Conservation (phyloP, 768 basidiomycete genomes). For the Amanita molliuscula region DNA sequence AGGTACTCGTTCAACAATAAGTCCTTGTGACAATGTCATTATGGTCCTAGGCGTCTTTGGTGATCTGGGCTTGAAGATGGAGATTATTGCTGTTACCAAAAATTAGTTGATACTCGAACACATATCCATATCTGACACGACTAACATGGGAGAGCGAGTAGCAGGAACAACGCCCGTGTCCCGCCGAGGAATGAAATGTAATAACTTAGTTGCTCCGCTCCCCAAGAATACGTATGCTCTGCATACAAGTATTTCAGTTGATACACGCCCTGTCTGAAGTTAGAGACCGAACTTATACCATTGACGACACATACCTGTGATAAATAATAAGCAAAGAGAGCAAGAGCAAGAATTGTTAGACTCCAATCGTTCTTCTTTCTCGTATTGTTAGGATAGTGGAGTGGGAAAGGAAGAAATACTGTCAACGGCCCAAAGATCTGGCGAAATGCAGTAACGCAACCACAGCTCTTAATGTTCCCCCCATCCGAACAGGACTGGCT, state of each 20-base stretch:
- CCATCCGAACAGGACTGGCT: background rate
- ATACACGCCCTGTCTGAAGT: slow-evolving; percentile 45
- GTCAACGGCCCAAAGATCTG: slow-evolving; percentile 46
- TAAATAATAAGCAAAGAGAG: slow-evolving; percentile 53
- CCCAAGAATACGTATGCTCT: slow-evolving; percentile 62
- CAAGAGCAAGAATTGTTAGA: slow-evolving; percentile 56
- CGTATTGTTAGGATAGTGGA: slow-evolving; percentile 27
- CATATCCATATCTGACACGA: slow-evolving; percentile 7
- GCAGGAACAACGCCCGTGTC: slow-evolving; percentile 47
- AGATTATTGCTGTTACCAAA: slow-evolving; percentile 41
- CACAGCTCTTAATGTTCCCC: background rate
- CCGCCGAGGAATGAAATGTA: slow-evolving; percentile 65
- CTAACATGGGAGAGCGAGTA: slow-evolving; percentile 35
- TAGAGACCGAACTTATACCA: background rate
- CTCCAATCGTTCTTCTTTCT: slow-evolving; percentile 65
- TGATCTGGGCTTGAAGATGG: slow-evolving; percentile 42
- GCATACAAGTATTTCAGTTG: slow-evolving; percentile 81
- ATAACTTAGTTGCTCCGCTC: slow-evolving; percentile 61
- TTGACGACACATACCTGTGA: slow-evolving; percentile 41
- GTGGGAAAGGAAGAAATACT: slow-evolving; percentile 56
- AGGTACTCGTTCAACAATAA: slow-evolving; percentile 5
- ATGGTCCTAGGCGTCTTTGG: slow-evolving; percentile 6
- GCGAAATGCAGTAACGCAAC: slow-evolving; percentile 15
- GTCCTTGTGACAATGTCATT: slow-evolving; percentile 1
- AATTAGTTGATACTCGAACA: background rate